Conservation (phyloP, 2,329 filamentous ascomycete species). For the Leptographium radiaticola region DNA sequence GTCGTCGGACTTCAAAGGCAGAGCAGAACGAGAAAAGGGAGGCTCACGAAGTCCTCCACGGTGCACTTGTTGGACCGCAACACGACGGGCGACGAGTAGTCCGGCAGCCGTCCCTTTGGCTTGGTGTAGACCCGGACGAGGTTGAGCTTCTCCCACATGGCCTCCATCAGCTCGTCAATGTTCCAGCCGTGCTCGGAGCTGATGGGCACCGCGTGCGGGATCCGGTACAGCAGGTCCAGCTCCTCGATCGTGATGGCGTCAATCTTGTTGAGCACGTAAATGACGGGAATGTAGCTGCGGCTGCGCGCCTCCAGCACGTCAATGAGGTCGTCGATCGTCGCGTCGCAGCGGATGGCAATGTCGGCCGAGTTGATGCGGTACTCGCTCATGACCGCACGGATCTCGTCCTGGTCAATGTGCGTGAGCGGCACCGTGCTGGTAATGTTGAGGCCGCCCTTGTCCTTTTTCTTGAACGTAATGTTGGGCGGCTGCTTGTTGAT, state of each 20-base stretch:
- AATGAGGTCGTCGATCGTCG: slow-evolving; percentile 93
- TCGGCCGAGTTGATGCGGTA: slow-evolving; percentile 95
- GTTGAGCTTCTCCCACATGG: slow-evolving; percentile 94
- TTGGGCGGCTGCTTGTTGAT: slow-evolving; percentile 97
- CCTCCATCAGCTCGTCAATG: slow-evolving; percentile 87
- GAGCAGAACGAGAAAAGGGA: background rate
- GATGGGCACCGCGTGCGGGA: slow-evolving; percentile 93
- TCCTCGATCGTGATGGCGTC: slow-evolving; percentile 97
- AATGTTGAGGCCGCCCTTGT: slow-evolving; percentile 93
- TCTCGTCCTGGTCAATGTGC: slow-evolving; percentile 91
- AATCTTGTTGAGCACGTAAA: slow-evolving; percentile 98
- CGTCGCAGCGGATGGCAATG: slow-evolving; percentile 94
- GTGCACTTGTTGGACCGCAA: slow-evolving; percentile 71
- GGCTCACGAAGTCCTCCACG: slow-evolving; percentile 92
- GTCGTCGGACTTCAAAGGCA: background rate
- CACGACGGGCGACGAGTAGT: slow-evolving; percentile 86
- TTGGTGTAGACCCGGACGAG: slow-evolving; percentile 93
- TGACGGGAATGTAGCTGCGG: slow-evolving; percentile 94
- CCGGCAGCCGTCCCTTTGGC: slow-evolving; percentile 86
- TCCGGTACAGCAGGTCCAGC: slow-evolving; percentile 87
- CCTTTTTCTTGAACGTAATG: slow-evolving; percentile 99
- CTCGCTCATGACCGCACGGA: slow-evolving; percentile 94
- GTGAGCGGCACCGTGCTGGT: slow-evolving; percentile 87
- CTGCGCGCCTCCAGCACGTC: slow-evolving; percentile 91
- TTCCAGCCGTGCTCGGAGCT: slow-evolving; percentile 98